These are phyloP conservation scores for Penicillium malachiteum DNA, from an alignment of 495 filamentous ascomycete genomes.

Conservation along the genomic window DNA sequence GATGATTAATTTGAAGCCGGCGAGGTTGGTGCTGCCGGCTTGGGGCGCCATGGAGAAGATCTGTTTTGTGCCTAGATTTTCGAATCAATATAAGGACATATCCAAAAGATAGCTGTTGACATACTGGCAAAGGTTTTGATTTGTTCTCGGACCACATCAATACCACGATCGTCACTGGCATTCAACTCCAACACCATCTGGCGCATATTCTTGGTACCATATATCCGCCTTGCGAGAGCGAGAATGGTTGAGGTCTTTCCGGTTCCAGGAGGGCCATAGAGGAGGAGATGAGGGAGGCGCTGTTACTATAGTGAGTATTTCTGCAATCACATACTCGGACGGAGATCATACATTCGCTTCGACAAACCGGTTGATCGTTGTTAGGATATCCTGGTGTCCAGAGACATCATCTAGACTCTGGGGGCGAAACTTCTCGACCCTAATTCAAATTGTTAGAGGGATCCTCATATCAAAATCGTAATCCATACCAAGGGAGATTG, in stretches of 20 bases:
- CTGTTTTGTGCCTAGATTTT: constrained; percentile 57
- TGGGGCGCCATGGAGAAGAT: constrained; percentile 59
- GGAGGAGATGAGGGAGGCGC: constrained; percentile 91
- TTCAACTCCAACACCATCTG: constrained; percentile 99
- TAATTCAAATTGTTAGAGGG: constrained; percentile 25
- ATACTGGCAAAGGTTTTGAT: constrained; percentile 97
- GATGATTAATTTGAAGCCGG: constrained; percentile 90
- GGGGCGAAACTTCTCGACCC: constrained; percentile 99
- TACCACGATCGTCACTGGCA: constrained; percentile 94
- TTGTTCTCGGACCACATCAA: constrained; percentile 97
- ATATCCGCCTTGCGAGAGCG: constrained; percentile 85
- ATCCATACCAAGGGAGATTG: constrained; percentile 81
- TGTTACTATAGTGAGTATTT: constrained; percentile 24
- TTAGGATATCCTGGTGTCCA: constrained; percentile 95
- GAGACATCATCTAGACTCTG: constrained; percentile 86
- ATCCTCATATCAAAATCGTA: background rate
- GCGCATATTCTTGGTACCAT: constrained; percentile 86
- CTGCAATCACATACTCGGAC: background rate
- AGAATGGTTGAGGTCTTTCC: constrained; percentile 98
- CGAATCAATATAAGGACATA: constrained; percentile 49
- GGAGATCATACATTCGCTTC: constrained; percentile 65
- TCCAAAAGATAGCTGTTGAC: constrained; percentile 1
- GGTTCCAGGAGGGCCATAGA: constrained; percentile 95
- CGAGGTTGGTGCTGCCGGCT: constrained; percentile 54
- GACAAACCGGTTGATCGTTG: constrained; percentile 96